Base-by-base conservation (phyloP, 1,139 yeast species). In the Yamadazyma aaseri region DNA sequence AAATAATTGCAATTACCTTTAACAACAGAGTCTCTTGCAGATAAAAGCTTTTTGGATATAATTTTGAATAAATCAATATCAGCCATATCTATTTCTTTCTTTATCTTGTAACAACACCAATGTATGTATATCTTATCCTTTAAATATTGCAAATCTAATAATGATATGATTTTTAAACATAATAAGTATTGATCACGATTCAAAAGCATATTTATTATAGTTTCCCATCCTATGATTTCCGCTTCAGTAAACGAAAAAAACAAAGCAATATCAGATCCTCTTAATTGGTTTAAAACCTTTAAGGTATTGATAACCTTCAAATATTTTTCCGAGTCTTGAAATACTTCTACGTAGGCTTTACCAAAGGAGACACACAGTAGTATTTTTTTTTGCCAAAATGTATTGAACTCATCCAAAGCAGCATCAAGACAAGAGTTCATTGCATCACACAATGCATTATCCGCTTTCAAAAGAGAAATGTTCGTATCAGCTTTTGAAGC, bases 401-500 rank as follows among this genome's bases (percentile, higher is more conserved):
- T 73, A 40, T 81, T 85, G 48, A 86, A 79, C 49, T 90, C 97
- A 34, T 81, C 81, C 6, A 80, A 60, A 1, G 96, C 85, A 0
- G 94, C 95, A 3, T 72, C 63, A 8, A 90, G 71, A 52, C 96
- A 86, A 17, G 74, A 76, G 23, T 73, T 71, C 2, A 90, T 81
- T 1, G 97, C 96, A 7, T 60, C 62, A 0, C 63, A 59, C 16
- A 92, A 60, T 15, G 72, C 60, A 14, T 64, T 56, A 26, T 75
- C 76, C 6, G 84, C 68, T 25, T 82, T 75, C 38, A 79, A 71
- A 25, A 89, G 58, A 0, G 71, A 54, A 11, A 70, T 67, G 42
- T 84, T 86, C 38, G 86, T 89, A 49, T 86, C 86, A 0, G 96
- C 95, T 50, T 84, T 82, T 0, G 97, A 87, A 0, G 95, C 76